These are phyloP conservation scores for Alternaria arbusti DNA, from an alignment of 2,329 filamentous ascomycete species.

Conservation along the genomic window DNA sequence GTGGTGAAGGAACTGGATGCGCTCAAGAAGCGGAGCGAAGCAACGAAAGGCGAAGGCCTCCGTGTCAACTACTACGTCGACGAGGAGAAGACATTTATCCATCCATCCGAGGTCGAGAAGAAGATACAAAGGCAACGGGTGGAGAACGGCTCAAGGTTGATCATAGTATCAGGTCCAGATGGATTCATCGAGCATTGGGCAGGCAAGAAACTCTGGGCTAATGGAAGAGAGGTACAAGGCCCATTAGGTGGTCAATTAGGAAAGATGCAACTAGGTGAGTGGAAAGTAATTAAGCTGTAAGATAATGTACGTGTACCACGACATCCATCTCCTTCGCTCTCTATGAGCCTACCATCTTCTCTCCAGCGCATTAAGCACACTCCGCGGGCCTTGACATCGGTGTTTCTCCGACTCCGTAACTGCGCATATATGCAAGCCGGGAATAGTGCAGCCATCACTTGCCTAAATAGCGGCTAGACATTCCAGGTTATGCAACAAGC, in stretches of 20 bases:
- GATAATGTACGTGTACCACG: slow-evolving; percentile 12
- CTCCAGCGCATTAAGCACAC: not conserved
- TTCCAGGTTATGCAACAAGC: not conserved
- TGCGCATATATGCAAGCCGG: not conserved
- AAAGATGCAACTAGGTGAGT: slow-evolving; percentile 63
- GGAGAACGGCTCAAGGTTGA: slow-evolving; percentile 63
- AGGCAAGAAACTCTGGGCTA: slow-evolving; percentile 77
- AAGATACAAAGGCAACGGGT: slow-evolving; percentile 23
- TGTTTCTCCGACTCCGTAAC: not conserved
- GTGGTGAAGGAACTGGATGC: slow-evolving; percentile 15
- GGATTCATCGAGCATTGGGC: slow-evolving; percentile 85
- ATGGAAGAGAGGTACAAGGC: slow-evolving; percentile 77
- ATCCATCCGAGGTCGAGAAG: slow-evolving; percentile 45
- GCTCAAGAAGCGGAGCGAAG: slow-evolving; percentile 15
- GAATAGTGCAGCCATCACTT: not conserved
- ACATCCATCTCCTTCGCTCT: slow-evolving; percentile 10
- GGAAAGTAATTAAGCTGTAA: slow-evolving; percentile 66
- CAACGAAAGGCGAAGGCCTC: slow-evolving; percentile 26
- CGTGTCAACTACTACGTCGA: slow-evolving; percentile 80
- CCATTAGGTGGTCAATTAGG: slow-evolving; percentile 72
- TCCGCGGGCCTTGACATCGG: not conserved
- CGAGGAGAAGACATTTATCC: slow-evolving; percentile 74
- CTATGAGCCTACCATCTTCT: not conserved
- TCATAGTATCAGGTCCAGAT: slow-evolving; percentile 90
- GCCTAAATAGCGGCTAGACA: not conserved